Percentiles rank a stretch among this genome's conserved stretches.
phyloP scores from a whole-genome alignment of 257 asterid genomes.

The Primulina eburnea region DNA sequence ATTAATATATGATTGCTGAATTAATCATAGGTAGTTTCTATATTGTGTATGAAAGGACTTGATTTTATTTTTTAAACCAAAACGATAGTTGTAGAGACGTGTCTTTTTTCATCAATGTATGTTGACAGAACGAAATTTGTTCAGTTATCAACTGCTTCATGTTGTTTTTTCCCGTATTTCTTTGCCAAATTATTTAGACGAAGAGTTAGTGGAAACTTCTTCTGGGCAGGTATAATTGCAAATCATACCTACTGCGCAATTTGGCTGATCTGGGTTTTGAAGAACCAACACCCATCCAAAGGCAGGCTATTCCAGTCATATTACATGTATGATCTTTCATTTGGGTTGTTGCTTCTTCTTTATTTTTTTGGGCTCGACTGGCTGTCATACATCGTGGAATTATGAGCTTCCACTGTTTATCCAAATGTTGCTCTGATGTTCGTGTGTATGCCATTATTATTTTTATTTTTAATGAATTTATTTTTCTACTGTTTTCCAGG shows the following conservation, averaged over 20 bases:
- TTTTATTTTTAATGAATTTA: constrained; percentile 4
- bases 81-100: background rate
- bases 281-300: constrained; percentile 97
- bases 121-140: background rate
- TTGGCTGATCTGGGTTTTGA: constrained; percentile 63
- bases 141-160: background rate
- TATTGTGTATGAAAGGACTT: background rate
- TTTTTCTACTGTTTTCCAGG: constrained; percentile 38
- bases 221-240: constrained; percentile 60
- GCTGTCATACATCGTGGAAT: constrained; percentile 1
- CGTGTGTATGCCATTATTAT: background rate
- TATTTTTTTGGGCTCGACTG: constrained; percentile 4
- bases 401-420: constrained; percentile 7
- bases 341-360: constrained; percentile 29
- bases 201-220: constrained; percentile 6
- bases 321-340: constrained; percentile 74
- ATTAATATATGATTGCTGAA: too few species aligned
- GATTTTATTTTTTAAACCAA: too few species aligned
- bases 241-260: constrained; percentile 60
- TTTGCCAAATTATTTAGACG: background rate
- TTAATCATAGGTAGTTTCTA: background rate
- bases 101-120: background rate
- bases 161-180: background rate
- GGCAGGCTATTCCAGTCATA: constrained; percentile 90
- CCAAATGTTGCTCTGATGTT: constrained; percentile 12